These are phyloP conservation scores for Pharnaceum exiguum DNA, from an alignment of 148 eudicot genomes.

Conservation along the genomic window DNA sequence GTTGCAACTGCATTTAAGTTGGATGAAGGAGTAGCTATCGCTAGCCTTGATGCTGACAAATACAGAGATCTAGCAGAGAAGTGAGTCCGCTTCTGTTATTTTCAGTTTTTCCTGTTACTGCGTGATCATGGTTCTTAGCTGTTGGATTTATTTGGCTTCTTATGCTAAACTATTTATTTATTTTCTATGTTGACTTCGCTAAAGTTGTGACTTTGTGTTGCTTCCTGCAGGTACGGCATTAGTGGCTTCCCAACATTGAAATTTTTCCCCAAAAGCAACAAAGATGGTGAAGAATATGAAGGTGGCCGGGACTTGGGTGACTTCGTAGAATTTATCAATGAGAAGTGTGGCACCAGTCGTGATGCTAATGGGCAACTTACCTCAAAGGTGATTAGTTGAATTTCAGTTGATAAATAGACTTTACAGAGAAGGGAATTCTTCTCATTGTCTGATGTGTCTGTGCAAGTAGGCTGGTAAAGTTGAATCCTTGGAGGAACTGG, in stretches of 20 bases:
- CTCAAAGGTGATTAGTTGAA: conserved; percentile 41
- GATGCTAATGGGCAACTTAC: conserved; percentile 80
- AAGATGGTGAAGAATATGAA: conserved; percentile 94
- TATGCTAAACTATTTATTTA: neutral
- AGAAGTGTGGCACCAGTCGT: conserved; percentile 85
- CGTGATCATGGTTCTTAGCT: neutral
- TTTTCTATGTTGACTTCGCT: neutral
- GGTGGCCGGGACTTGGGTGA: conserved; percentile 84
- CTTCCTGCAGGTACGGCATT: conserved; percentile 62
- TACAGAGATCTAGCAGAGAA: conserved; percentile 75
- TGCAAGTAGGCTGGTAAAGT: conserved; percentile 67
- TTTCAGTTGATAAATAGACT: neutral
- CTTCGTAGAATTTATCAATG: conserved; percentile 80
- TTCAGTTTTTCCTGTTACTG: neutral
- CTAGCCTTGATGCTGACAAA: conserved; percentile 91
- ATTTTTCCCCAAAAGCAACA: conserved; percentile 89
- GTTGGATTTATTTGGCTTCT: neutral
- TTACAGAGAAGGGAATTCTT: neutral
- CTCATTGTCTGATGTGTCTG: neutral
- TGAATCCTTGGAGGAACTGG: conserved; percentile 52
- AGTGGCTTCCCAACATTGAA: conserved; percentile 94
- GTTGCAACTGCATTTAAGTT: conserved; percentile 77
- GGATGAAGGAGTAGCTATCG: conserved; percentile 82
- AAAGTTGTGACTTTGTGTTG: conserved; percentile 7
- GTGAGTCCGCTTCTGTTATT: conserved; percentile 37